Conservation (phyloP, 2,329 filamentous ascomycete genomes). For the Trichoderma sp. region DNA sequence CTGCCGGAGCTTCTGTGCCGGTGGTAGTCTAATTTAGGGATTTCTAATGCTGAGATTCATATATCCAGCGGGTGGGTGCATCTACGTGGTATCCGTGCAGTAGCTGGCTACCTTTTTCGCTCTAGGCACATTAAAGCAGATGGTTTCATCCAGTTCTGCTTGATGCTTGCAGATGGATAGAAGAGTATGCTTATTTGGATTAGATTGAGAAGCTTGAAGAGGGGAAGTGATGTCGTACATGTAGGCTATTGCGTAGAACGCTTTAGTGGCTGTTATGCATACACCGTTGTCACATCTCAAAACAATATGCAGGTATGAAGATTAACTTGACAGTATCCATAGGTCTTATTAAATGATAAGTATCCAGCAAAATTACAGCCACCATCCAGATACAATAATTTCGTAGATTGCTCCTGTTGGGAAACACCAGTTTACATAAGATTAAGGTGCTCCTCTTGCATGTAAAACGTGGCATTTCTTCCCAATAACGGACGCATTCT, state of each 20-base stretch:
- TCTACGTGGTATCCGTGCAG: neutral
- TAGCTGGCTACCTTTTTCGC: neutral
- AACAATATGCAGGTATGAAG: neutral
- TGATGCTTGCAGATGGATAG: neutral
- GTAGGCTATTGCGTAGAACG: neutral
- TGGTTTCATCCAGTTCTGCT: neutral
- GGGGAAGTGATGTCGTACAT: neutral
- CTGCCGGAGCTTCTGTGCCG: slow-evolving; percentile 3
- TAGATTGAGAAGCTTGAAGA: neutral
- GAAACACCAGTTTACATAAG: neutral
- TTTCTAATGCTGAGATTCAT: neutral
- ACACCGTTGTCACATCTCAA: neutral
- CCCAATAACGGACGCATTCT: too few relatives aligned
- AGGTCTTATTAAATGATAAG: neutral
- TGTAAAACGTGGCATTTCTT: too few relatives aligned
- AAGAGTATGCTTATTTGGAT: neutral
- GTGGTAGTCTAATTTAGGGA: neutral
- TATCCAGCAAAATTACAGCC: neutral
- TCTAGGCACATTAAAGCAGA: neutral
- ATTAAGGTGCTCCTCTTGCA: neutral
- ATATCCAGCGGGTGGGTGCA: neutral
- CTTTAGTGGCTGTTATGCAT: neutral
- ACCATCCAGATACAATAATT: neutral
- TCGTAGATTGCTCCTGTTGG: neutral
- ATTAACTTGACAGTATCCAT: neutral